Evolutionary conservation across 129 eudicot species (phyloP).

Genomic region (Chrysanthemum seticuspe): DNA sequence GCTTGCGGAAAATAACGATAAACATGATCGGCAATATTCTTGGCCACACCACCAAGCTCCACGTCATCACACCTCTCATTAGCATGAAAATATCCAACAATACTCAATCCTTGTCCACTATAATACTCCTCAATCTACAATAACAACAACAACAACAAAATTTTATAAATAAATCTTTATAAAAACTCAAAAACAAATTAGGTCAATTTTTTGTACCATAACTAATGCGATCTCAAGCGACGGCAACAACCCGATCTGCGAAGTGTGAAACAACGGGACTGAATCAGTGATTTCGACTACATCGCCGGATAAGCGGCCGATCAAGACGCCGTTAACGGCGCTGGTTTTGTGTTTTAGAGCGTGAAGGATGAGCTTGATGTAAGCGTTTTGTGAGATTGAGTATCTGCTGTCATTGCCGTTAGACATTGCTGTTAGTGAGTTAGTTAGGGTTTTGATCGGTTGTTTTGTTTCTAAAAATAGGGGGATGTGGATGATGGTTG

Average conservation of each 20-base stretch:
- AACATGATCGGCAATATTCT: constrained; percentile 87
- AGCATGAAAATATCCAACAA: constrained; percentile 97
- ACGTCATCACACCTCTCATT: constrained; percentile 88
- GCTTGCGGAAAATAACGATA: constrained; percentile 76
- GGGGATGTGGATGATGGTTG: not conserved
- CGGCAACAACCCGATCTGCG: constrained; percentile 84
- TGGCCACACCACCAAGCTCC: constrained; percentile 75
- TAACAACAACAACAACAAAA: not conserved
- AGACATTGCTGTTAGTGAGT: constrained; percentile 8
- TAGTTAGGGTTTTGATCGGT: constrained; percentile 16
- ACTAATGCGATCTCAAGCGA: constrained; percentile 88
- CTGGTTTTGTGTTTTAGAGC: constrained; percentile 75
- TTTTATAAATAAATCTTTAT: not conserved
- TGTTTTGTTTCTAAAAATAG: constrained; percentile 9
- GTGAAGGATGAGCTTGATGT: constrained; percentile 82
- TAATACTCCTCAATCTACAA: constrained; percentile 87
- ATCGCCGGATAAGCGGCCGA: constrained; percentile 68
- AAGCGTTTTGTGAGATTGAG: constrained; percentile 80
- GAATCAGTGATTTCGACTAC: constrained; percentile 72
- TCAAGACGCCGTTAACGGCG: constrained; percentile 82
- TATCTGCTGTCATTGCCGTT: constrained; percentile 48
- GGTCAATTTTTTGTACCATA: constrained; percentile 41
- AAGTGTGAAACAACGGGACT: constrained; percentile 85
- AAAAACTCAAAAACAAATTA: not conserved
- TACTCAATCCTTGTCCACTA: constrained; percentile 67